Evolutionary conservation across 208 protist species (phyloP).

Genomic region (Naegleria gruberi): DNA sequence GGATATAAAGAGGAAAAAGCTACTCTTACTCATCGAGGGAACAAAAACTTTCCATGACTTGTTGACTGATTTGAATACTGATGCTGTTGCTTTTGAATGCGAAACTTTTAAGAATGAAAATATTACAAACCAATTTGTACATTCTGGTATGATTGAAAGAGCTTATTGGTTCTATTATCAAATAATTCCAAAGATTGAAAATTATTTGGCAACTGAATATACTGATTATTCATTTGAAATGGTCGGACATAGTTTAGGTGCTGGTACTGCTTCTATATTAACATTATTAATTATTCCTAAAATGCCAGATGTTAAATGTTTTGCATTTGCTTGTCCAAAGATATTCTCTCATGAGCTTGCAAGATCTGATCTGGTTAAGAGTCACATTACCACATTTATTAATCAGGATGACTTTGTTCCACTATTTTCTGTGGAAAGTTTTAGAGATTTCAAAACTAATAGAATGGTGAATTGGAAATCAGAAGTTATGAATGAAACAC

Average conservation of each 20-base stretch:
- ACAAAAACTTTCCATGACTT: background rate
- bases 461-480: background rate
- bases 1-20: background rate
- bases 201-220: background rate
- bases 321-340: background rate
- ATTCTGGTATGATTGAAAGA: background rate
- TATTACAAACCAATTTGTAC: background rate
- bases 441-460: background rate
- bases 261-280: background rate
- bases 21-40: background rate
- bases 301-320: background rate
- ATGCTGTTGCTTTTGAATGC: background rate
- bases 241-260: background rate
- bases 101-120: background rate
- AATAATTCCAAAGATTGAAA: slow-evolving; percentile 5
- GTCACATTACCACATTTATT: background rate
- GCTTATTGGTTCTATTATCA: background rate
- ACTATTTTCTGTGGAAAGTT: background rate
- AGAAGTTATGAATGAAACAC: background rate
- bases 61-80: background rate
- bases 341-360: background rate
- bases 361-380: background rate
- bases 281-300: background rate
- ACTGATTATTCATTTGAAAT: background rate
- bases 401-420: background rate